phyloP scores from a whole-genome alignment of 106 monocot genomes.

The Apostasia shenzhenica region DNA sequence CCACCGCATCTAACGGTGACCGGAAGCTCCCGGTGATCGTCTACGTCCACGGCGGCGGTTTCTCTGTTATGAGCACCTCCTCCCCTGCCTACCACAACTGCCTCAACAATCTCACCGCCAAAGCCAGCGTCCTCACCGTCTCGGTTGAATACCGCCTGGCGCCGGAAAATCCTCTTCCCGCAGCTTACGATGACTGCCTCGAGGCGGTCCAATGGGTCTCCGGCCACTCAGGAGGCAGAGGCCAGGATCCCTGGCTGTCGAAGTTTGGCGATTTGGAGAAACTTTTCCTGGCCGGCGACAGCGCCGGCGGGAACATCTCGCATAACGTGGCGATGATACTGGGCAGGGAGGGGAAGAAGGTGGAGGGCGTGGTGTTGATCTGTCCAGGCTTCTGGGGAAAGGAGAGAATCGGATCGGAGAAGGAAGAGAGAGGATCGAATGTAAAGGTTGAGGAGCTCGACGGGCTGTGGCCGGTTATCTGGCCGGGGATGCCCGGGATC shows the following conservation, averaged over 20 bases:
- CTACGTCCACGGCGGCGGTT: too few species aligned
- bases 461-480: too few species aligned
- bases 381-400: not conserved
- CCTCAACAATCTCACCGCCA: too few species aligned
- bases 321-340: not conserved
- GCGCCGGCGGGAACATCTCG: conserved; percentile 12
- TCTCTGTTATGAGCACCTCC: too few species aligned
- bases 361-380: not conserved
- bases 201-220: not conserved
- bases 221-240: not conserved
- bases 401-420: not conserved
- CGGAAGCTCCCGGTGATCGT: too few species aligned
- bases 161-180: not conserved
- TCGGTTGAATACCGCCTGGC: too few species aligned
- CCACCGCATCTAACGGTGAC: too few species aligned
- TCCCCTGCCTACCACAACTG: too few species aligned
- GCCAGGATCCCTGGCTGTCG: not conserved
- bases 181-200: not conserved
- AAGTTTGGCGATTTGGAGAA: not conserved
- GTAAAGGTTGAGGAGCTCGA: not conserved
- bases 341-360: not conserved
- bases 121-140: too few species aligned
- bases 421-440: not conserved
- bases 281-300: conserved; percentile 6
- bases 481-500: too few species aligned